Percentiles rank a stretch among this genome's conserved stretches.
Evolutionary conservation across 495 filamentous ascomycete species (phyloP).

Genomic region (Stereocaulon alpinum): DNA sequence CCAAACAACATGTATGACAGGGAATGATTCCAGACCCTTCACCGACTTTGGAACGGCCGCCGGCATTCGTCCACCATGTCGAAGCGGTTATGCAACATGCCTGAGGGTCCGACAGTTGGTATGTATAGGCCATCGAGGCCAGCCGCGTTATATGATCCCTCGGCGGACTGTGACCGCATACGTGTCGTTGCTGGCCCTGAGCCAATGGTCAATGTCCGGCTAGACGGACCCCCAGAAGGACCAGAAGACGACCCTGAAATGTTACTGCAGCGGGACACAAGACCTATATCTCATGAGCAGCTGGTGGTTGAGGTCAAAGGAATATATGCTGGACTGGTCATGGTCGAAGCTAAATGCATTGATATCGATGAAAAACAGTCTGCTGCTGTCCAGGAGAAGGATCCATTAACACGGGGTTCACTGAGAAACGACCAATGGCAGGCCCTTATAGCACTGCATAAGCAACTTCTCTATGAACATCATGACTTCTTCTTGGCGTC

Average conservation of each 20-base stretch:
- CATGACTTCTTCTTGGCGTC: slow-evolving; percentile 37
- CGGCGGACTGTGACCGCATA: no score
- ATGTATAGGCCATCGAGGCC: no score
- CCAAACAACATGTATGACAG: no score
- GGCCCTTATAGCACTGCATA: background rate
- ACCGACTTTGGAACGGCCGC: no score
- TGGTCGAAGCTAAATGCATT: background rate
- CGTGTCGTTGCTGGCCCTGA: no score
- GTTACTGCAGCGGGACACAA: slow-evolving; percentile 50
- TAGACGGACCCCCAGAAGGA: background rate
- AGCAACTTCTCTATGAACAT: slow-evolving; percentile 29
- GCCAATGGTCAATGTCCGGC: no score
- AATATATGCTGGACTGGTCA: slow-evolving; percentile 14
- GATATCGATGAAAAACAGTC: background rate
- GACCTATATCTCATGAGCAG: slow-evolving; percentile 63
- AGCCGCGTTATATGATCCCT: no score
- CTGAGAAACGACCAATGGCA: background rate
- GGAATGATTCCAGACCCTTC: no score
- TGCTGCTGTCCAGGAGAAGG: background rate
- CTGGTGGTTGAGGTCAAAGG: slow-evolving; percentile 43
- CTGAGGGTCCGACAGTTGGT: no score
- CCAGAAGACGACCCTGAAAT: slow-evolving; percentile 19
- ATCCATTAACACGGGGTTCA: background rate
- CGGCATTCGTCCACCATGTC: no score
- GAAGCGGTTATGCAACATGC: no score